A percentile compares a stretch with the other conserved stretches of the same genome.
These are phyloP conservation scores for Boechera stricta DNA, from an alignment of 345 rosid genomes.

Conservation along the genomic window DNA sequence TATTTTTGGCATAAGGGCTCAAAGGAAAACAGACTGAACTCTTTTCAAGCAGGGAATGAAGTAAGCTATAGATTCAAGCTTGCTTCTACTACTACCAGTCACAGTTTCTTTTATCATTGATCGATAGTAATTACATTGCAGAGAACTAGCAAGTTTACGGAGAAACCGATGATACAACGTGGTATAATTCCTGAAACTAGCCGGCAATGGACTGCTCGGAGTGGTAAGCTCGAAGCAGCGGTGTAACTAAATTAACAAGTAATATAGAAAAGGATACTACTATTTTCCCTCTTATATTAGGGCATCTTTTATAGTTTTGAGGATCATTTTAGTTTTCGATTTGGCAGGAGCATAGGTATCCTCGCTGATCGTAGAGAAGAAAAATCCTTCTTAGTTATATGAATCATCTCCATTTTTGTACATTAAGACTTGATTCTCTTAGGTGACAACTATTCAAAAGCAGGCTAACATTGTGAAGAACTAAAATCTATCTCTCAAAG, in stretches of 20 bases:
- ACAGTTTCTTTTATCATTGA: neutral
- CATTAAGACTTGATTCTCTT: conserved; percentile 20
- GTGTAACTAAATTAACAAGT: conserved; percentile 27
- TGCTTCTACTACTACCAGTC: neutral
- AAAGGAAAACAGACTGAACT: conserved; percentile 80
- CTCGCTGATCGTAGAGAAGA: conserved; percentile 39
- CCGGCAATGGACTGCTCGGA: conserved; percentile 45
- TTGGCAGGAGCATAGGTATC: conserved; percentile 62
- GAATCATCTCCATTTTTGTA: conserved; percentile 24
- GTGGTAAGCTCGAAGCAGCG: conserved; percentile 49
- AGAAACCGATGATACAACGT: conserved; percentile 40
- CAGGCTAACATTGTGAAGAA: conserved; percentile 29
- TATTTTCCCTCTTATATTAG: neutral
- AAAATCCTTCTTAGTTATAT: neutral
- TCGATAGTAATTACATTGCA: conserved; percentile 32
- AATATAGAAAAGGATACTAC: conserved; percentile 3
- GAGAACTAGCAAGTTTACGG: conserved; percentile 46
- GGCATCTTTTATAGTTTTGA: neutral
- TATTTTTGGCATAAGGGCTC: conserved; percentile 68
- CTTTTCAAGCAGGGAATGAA: conserved; percentile 66
- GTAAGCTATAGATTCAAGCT: conserved; percentile 47
- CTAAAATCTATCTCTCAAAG: neutral
- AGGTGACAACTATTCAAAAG: conserved; percentile 6
- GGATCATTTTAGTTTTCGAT: conserved; percentile 19
- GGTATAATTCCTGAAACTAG: conserved; percentile 45